phyloP scores from a whole-genome alignment of 441 rosid species.

The Sinapis alba region DNA sequence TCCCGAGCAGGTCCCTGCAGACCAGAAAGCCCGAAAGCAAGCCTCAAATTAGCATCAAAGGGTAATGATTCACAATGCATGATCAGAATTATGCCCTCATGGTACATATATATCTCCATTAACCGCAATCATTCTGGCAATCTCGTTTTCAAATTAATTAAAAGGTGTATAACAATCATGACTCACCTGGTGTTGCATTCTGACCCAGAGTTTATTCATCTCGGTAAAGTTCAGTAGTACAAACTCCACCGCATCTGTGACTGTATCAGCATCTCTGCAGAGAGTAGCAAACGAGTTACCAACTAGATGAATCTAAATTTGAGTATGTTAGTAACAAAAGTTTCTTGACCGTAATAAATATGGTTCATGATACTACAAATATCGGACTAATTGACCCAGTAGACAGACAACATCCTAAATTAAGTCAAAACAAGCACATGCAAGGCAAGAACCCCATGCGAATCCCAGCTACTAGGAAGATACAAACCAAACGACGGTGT shows the following conservation, averaged over 20 bases:
- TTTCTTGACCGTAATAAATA: conserved; percentile 4
- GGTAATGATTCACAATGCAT: conserved; percentile 77
- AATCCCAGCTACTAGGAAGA: conserved; percentile 15
- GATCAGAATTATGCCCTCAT: conserved; percentile 78
- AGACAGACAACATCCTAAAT: conserved; percentile 14
- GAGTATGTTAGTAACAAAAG: conserved; percentile 5
- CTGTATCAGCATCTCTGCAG: conserved; percentile 77
- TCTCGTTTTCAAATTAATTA: conserved; percentile 53
- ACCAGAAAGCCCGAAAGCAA: conserved; percentile 85
- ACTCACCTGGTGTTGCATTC: conserved; percentile 93
- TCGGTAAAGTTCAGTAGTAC: conserved; percentile 79
- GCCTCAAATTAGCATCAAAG: conserved; percentile 83
- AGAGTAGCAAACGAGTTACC: conserved; percentile 30
- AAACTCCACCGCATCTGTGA: conserved; percentile 76
- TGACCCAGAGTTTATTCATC: conserved; percentile 92
- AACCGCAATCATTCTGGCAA: conserved; percentile 51
- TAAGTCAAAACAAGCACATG: not conserved
- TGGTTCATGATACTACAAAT: not conserved
- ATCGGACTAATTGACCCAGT: not conserved
- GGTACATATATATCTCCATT: conserved; percentile 55
- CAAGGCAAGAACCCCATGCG: not conserved
- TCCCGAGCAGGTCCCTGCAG: conserved; percentile 94
- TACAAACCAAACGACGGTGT: not conserved
- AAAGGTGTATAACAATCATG: conserved; percentile 51
- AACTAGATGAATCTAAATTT: conserved; percentile 21